Percentiles rank a stretch among this genome's conserved stretches.
These are phyloP conservation scores for Arthrobotrys megalospora DNA, from an alignment of 2,329 filamentous ascomycete genomes.

Conservation along the genomic window DNA sequence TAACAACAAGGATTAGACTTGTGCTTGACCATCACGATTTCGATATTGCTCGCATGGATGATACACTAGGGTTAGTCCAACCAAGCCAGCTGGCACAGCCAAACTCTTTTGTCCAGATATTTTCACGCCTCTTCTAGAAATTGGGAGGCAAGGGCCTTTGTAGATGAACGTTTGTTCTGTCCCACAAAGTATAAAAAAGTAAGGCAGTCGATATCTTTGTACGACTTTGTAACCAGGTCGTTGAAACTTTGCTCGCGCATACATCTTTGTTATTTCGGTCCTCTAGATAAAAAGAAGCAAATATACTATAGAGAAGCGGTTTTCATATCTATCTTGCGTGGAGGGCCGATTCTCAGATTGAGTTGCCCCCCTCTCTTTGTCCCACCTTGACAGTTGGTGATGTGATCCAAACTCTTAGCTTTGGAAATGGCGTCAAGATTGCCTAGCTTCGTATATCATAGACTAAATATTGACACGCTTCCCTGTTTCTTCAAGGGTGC, in stretches of 20 bases:
- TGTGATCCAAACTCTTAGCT: background rate
- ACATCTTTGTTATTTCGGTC: background rate
- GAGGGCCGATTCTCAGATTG: too few relatives aligned
- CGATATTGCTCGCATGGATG: background rate
- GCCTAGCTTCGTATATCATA: background rate
- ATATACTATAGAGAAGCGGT: too few relatives aligned
- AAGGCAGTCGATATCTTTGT: background rate
- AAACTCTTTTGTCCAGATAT: background rate
- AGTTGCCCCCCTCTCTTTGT: conserved; percentile 7
- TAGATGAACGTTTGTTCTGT: background rate
- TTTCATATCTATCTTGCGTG: too few relatives aligned
- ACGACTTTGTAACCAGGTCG: background rate
- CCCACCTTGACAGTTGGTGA: conserved; percentile 26
- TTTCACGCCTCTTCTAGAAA: background rate
- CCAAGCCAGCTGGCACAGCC: too few relatives aligned
- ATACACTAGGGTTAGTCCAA: too few relatives aligned
- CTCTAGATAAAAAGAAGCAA: too few relatives aligned
- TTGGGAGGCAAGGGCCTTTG: conserved; percentile 2
- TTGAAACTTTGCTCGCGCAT: background rate
- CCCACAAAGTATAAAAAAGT: too few relatives aligned
- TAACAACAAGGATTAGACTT: background rate
- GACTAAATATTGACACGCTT: background rate
- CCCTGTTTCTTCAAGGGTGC: background rate
- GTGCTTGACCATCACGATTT: background rate
- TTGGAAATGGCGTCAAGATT: conserved; percentile 14